Evolutionary conservation across 1,139 yeast species (phyloP).

Genomic region (Yamadazyma triangularis): DNA sequence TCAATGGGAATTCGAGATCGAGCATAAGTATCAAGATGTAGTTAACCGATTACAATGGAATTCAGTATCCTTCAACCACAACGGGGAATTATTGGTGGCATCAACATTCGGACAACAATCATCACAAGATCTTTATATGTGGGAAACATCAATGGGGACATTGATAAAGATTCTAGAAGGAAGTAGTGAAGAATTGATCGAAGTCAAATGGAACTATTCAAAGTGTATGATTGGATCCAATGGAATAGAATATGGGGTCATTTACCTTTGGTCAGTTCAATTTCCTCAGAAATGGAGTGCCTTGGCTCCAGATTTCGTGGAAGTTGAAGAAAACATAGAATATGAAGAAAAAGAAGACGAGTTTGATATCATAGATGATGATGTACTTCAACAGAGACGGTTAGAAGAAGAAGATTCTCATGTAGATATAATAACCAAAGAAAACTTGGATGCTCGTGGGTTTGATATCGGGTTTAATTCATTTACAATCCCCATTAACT

Average conservation of each 20-base stretch:
- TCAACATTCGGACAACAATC: constrained; percentile 76
- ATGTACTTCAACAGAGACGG: constrained; percentile 53
- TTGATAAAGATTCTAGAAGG: constrained; percentile 87
- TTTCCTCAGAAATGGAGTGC: constrained; percentile 97
- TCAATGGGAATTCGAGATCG: constrained; percentile 60
- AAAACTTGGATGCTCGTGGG: constrained; percentile 67
- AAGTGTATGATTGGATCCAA: constrained; percentile 80
- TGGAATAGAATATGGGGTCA: constrained; percentile 80
- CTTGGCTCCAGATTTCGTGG: constrained; percentile 93
- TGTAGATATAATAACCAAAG: constrained; percentile 66
- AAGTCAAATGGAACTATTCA: constrained; percentile 79
- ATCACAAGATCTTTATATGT: constrained; percentile 82
- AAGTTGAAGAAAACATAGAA: constrained; percentile 86
- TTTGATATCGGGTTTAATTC: constrained; percentile 37
- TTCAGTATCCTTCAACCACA: constrained; percentile 67
- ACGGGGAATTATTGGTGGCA: constrained; percentile 83
- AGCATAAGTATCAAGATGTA: constrained; percentile 85
- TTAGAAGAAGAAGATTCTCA: constrained; percentile 63
- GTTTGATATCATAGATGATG: constrained; percentile 75
- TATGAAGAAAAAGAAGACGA: constrained; percentile 90
- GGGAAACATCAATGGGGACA: constrained; percentile 91
- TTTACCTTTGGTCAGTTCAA: constrained; percentile 78
- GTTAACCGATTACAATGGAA: constrained; percentile 91
- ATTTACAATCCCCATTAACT: constrained; percentile 43
- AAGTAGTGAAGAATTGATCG: constrained; percentile 81